Percentiles rank a stretch among this genome's conserved stretches.
These are phyloP conservation scores for Trichoderma endophyticum DNA, from an alignment of 2,329 filamentous ascomycete species.

Conservation along the genomic window DNA sequence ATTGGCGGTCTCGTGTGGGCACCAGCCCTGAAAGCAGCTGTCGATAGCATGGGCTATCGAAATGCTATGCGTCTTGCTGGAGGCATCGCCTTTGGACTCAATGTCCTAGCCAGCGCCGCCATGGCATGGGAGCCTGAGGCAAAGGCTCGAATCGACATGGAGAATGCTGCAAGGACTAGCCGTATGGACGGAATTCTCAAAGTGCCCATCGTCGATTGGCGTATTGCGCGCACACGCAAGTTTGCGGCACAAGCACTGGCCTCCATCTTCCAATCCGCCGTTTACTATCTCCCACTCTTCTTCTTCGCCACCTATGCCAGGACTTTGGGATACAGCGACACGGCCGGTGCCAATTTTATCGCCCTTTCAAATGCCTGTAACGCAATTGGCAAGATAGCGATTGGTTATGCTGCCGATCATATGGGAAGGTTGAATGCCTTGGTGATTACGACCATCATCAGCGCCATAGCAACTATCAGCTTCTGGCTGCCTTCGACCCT, in stretches of 20 bases:
- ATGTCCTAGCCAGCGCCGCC: not conserved
- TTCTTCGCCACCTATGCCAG: constrained; percentile 9
- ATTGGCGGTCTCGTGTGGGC: constrained; percentile 9
- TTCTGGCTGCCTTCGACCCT: constrained; percentile 10
- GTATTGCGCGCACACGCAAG: not conserved
- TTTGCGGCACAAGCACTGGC: constrained; percentile 2
- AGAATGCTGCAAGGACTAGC: not conserved
- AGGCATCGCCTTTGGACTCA: not conserved
- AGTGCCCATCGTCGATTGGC: constrained; percentile 1
- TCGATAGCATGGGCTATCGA: not conserved
- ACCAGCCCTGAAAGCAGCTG: not conserved
- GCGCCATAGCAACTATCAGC: not conserved
- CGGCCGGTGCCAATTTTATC: constrained; percentile 9
- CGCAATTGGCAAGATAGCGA: not conserved
- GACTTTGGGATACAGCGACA: constrained; percentile 7
- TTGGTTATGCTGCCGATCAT: constrained; percentile 6
- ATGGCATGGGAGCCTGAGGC: not conserved
- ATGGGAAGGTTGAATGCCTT: not conserved
- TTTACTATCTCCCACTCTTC: constrained; percentile 12
- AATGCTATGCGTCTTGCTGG: constrained; percentile 3
- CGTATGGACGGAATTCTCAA: not conserved
- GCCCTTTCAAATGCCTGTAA: not conserved
- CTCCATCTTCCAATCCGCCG: constrained; percentile 2
- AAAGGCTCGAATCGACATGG: not conserved
- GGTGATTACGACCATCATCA: not conserved